Conservation (phyloP, 2,329 filamentous ascomycete genomes). For the Biscogniauxia mediterranea region DNA sequence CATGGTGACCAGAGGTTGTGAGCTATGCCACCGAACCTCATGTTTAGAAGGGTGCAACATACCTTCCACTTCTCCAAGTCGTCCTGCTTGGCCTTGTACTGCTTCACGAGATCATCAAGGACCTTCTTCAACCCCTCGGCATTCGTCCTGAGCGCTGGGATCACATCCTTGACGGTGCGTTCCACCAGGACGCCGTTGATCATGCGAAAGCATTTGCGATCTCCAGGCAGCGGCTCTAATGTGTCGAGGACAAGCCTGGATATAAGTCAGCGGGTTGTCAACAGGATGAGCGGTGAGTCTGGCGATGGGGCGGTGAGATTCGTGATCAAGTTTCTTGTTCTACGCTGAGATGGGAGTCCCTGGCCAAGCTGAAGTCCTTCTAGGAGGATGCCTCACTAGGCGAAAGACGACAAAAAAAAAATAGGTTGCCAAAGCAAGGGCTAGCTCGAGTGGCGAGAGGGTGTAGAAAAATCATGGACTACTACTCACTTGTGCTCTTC, state of each 20-base stretch:
- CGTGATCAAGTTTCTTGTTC: conserved; percentile 18
- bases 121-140: conserved; percentile 92
- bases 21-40: conserved; percentile 12
- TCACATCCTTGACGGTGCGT: conserved; percentile 87
- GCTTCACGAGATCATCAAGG: conserved; percentile 89
- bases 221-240: conserved; percentile 73
- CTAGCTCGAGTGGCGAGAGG: conserved; percentile 3
- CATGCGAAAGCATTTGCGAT: conserved; percentile 97
- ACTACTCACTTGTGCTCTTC: conserved; percentile 91
- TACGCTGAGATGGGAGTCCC: conserved; percentile 20
- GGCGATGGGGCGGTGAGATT: conserved; percentile 29
- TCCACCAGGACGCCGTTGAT: conserved; percentile 97
- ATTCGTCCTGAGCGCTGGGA: conserved; percentile 89
- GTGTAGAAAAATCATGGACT: conserved; percentile 6
- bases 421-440: conserved; percentile 18
- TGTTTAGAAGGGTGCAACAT: conserved; percentile 19
- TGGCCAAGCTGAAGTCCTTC: conserved; percentile 16
- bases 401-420: background rate
- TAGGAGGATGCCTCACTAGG: conserved; percentile 8
- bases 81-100: conserved; percentile 91
- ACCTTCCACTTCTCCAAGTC: conserved; percentile 99
- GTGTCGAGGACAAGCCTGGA: conserved; percentile 90
- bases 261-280: conserved; percentile 24
- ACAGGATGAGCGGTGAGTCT: conserved; percentile 39
- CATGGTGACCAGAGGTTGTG: conserved; percentile 7